Evolutionary conservation across 192 early-diverging fungal genomes (phyloP), one percentile per base, ranked within the genome.

Genomic region (Coemansia sp.): DNA sequence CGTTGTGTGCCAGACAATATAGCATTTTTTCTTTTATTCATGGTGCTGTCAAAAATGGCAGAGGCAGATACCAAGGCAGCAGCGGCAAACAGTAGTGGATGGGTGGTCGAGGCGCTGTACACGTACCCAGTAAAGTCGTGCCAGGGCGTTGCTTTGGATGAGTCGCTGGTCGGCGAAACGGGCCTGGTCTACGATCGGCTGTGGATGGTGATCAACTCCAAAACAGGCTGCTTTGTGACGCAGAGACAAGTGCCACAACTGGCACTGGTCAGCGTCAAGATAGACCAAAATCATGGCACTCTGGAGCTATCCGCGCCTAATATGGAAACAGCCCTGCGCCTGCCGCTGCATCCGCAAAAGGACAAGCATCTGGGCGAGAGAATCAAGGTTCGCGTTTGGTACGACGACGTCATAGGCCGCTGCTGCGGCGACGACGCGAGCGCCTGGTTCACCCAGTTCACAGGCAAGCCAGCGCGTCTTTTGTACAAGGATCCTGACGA

Each of bases 91-190:
- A 45, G 12, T 12, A 45, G 42, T 25, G 42, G 49, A 20, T 81
- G 69, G 73, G 49, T 22, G 42, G 71, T 76, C 2, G 48, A 63
- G 0, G 79, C 69, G 45, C 66, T 82, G 34, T 69, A 69, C 63
- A 61, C 67, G 7, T 81, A 81, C 61, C 78, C 78, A 5, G 70
- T 81, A 16, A 81, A 81, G 60, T 76, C 78, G 11, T 81, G 78
- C 50, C 64, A 65, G 28, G 54, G 62, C 30, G 58, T 71, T 0
- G 22, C 40, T 30, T 50, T 76, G 16, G 14, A 20, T 32, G 33
- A 32, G 11, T 66, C 78, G 20, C 34, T 12, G 20, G 40, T 76
- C 17, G 49, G 49, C 29, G 48, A 20, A 17, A 81, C 78, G 10
- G 78, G 78, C 4, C 68, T 81, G 3, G 50, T 36, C 28, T 76